Evolutionary conservation across 2,329 filamentous ascomycete species (phyloP).

Genomic region (Fusarium secorum): DNA sequence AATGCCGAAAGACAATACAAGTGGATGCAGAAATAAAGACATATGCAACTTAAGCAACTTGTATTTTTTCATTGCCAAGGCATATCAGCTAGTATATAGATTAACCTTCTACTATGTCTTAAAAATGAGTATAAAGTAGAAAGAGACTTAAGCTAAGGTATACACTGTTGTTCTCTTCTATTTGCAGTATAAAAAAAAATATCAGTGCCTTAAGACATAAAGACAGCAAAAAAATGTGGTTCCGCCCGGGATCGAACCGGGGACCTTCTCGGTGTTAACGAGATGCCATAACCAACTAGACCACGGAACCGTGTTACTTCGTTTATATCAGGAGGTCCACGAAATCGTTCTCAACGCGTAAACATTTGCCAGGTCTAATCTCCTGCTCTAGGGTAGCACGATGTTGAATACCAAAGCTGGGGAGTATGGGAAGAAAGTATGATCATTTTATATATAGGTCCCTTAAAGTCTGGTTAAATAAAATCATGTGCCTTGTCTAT

Average conservation of each 20-base stretch:
- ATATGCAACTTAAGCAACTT: background rate
- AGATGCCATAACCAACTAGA: constrained; percentile 53
- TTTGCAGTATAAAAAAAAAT: background rate
- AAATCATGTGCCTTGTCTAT: rapidly evolving
- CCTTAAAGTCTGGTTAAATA: rapidly evolving
- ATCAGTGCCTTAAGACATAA: too few relatives aligned
- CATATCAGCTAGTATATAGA: background rate
- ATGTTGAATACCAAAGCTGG: too few relatives aligned
- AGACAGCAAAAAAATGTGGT: constrained; percentile 40
- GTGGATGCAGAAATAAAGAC: background rate
- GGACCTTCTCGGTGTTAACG: constrained; percentile 53
- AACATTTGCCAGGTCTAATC: rapidly evolving
- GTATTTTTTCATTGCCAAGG: background rate
- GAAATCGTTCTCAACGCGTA: rapidly evolving
- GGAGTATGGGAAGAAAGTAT: background rate
- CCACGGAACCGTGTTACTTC: constrained; percentile 44
- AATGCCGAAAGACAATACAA: background rate
- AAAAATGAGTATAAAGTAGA: background rate
- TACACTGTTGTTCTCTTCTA: background rate
- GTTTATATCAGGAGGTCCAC: rapidly evolving
- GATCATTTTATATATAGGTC: background rate
- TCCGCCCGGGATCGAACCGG: constrained; percentile 52
- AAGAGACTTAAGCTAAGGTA: too few relatives aligned
- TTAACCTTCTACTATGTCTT: background rate
- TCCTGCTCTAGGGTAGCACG: background rate